Conservation (phyloP, 2,329 filamentous ascomycete species). For the Balansia obtecta region DNA sequence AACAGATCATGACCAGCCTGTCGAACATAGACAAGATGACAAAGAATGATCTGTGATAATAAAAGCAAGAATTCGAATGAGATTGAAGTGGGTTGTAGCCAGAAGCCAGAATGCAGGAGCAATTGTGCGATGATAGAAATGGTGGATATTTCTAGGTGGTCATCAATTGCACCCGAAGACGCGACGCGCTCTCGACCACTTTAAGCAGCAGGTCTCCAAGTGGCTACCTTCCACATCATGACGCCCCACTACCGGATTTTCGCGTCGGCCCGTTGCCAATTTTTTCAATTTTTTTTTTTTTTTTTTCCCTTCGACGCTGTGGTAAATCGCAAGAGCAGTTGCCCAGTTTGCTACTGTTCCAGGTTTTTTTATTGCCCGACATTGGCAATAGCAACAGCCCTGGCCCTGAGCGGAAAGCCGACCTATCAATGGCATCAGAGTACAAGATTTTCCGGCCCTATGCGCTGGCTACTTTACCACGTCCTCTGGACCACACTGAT, state of each 20-base stretch:
- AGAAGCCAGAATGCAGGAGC: neutral
- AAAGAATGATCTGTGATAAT: neutral
- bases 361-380: neutral
- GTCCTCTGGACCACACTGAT: constrained; percentile 39
- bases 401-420: neutral
- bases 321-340: neutral
- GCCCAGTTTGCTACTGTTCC: neutral
- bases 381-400: neutral
- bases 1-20: neutral
- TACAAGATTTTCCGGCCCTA: constrained; percentile 54
- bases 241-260: constrained; percentile 21
- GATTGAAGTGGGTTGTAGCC: neutral
- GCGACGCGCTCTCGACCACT: constrained; percentile 6
- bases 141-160: neutral
- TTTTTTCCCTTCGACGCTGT: constrained; percentile 14
- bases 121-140: neutral
- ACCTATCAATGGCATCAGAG: constrained; percentile 38
- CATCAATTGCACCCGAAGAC: neutral
- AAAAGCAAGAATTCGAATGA: neutral
- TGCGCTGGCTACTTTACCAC: constrained; percentile 46
- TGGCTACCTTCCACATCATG: neutral
- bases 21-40: neutral
- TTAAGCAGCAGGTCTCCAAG: constrained; percentile 10
- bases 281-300: no score
- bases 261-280: constrained; percentile 18